phyloP scores from a whole-genome alignment of 805 yeast genomes.

The Maudiozyma serrabonitensis region DNA sequence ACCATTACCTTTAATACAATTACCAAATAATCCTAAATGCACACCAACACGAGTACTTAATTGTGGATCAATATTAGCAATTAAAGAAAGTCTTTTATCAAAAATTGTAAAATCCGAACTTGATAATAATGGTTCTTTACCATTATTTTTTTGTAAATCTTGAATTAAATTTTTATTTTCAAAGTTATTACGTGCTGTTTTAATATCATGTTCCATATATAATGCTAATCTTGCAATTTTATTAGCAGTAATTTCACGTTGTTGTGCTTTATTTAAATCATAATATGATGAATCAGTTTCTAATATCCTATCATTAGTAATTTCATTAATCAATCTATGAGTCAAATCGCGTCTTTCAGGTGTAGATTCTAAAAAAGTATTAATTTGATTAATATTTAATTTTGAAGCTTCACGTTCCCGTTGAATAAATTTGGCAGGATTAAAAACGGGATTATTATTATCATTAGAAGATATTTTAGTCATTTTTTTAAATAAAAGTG shows the following conservation, averaged over 20 bases:
- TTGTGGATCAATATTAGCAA: slow-evolving; percentile 68
- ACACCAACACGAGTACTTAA: slow-evolving; percentile 78
- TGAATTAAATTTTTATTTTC: slow-evolving; percentile 19
- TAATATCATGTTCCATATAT: slow-evolving; percentile 43
- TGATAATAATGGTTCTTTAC: slow-evolving; percentile 10
- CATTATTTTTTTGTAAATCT: slow-evolving; percentile 15
- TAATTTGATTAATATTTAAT: slow-evolving; percentile 39
- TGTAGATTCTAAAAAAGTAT: slow-evolving; percentile 46
- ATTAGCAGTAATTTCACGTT: slow-evolving; percentile 49
- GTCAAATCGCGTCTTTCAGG: slow-evolving; percentile 37
- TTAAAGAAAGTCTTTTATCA: slow-evolving; percentile 47
- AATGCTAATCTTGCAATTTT: slow-evolving; percentile 53
- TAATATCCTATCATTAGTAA: slow-evolving; percentile 60
- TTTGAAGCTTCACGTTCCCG: slow-evolving; percentile 38
- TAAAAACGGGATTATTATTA: slow-evolving; percentile 14
- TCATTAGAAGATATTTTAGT: slow-evolving; percentile 22
- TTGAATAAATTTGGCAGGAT: slow-evolving; percentile 24
- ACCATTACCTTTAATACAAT: slow-evolving; percentile 80
- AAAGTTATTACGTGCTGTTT: slow-evolving; percentile 16
- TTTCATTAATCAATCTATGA: slow-evolving; percentile 43
- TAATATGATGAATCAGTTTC: slow-evolving; percentile 45
- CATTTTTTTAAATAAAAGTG: slow-evolving; percentile 9
- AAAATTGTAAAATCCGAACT: slow-evolving; percentile 31
- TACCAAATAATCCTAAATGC: slow-evolving; percentile 75
- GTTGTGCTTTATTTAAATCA: slow-evolving; percentile 45